Conservation (phyloP, 1,284 basidiomycete species). For the Naganishia sp. region DNA sequence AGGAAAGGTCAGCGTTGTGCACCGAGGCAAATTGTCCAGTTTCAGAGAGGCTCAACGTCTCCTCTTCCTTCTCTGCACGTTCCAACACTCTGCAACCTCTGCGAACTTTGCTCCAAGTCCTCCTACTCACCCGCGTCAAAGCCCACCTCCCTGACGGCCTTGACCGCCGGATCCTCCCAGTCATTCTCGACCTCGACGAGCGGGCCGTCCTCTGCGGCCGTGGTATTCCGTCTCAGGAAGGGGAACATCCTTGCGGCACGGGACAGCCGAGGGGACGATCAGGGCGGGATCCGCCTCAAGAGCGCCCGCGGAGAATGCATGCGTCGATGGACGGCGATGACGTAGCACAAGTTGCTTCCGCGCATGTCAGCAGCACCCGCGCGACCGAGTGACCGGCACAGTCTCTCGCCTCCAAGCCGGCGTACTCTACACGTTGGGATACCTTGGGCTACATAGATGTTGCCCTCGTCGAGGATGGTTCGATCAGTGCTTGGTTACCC, state of each 20-base stretch:
- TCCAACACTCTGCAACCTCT: background rate
- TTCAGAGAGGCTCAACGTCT: too few relatives aligned
- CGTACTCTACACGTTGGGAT: too few relatives aligned
- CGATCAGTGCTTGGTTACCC: too few relatives aligned
- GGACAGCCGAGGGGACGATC: too few relatives aligned
- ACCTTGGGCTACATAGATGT: too few relatives aligned
- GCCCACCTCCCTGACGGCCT: conserved; percentile 17
- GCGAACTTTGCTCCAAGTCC: background rate
- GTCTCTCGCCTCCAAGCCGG: too few relatives aligned
- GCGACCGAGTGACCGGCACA: too few relatives aligned
- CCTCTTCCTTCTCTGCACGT: too few relatives aligned
- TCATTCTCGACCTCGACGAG: conserved; percentile 2
- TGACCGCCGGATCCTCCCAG: conserved; percentile 8
- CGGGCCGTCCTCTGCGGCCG: background rate
- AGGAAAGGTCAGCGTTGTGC: background rate
- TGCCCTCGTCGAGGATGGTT: too few relatives aligned
- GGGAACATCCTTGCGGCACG: conserved; percentile 4
- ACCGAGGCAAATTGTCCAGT: background rate
- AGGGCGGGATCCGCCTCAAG: background rate
- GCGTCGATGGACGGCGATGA: background rate
- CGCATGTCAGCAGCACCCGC: background rate
- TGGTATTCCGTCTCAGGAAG: conserved; percentile 19
- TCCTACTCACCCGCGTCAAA: background rate
- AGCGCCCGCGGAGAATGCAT: too few relatives aligned
- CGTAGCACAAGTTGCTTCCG: background rate